A percentile compares a stretch with the other conserved stretches of the same genome.
Conservation (phyloP, 768 basidiomycete species). For the Leccinum barrowsii region DNA sequence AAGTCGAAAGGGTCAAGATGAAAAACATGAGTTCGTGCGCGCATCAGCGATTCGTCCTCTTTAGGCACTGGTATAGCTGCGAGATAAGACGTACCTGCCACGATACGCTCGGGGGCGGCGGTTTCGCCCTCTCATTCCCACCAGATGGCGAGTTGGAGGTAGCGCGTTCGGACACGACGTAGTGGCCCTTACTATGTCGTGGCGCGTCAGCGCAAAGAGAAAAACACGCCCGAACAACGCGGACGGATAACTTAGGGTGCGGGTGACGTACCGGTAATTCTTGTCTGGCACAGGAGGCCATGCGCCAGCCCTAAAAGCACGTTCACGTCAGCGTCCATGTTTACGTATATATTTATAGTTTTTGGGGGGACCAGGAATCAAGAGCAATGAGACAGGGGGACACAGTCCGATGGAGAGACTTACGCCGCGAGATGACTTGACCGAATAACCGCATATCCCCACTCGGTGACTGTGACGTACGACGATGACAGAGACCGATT, state of each 20-base stretch:
- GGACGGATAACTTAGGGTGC: not conserved
- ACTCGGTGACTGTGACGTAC: slow-evolving; percentile 45
- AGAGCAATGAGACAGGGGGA: not conserved
- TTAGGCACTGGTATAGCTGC: slow-evolving; percentile 11
- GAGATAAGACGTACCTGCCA: slow-evolving; percentile 57
- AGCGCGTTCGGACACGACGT: slow-evolving; percentile 65
- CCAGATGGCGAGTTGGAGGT: not conserved
- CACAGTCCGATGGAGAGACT: slow-evolving; percentile 25
- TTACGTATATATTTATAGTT: not conserved
- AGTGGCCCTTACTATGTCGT: slow-evolving; percentile 59
- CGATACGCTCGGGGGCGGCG: slow-evolving; percentile 56
- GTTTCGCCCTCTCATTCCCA: slow-evolving; percentile 56
- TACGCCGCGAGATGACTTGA: slow-evolving; percentile 70
- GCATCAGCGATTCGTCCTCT: slow-evolving; percentile 16
- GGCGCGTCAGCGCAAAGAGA: not conserved
- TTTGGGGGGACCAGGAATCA: not conserved
- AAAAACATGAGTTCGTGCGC: not conserved
- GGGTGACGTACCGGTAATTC: slow-evolving; percentile 61
- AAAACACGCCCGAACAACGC: slow-evolving; percentile 13
- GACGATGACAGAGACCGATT: not conserved
- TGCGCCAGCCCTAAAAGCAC: slow-evolving; percentile 46
- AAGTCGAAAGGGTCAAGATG: not conserved
- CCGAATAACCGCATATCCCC: slow-evolving; percentile 78
- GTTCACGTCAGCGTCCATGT: not conserved
- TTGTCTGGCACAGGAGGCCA: slow-evolving; percentile 77